Evolutionary conservation across 352 stramenopile genomes (phyloP).

Genomic region (Globisporangium abappressorium): DNA sequence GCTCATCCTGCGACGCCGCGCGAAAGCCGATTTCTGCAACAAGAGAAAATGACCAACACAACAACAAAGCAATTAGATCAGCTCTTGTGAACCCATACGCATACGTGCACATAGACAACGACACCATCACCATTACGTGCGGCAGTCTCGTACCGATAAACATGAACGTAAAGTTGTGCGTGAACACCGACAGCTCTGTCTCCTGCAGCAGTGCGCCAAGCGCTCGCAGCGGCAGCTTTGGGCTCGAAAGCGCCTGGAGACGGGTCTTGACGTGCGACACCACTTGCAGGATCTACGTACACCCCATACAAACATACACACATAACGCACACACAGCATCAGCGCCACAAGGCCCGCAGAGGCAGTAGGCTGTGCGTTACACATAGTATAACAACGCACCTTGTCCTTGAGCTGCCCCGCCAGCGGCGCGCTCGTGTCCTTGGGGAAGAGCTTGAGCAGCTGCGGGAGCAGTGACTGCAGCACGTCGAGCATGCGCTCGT

Average conservation of each 20-base stretch:
- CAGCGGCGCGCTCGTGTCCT: constrained; percentile 27
- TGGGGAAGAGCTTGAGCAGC: constrained; percentile 61
- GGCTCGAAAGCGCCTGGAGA: constrained; percentile 46
- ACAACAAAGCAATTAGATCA: background rate
- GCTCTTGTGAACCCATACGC: background rate
- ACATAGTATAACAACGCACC: constrained; percentile 23
- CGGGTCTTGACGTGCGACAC: constrained; percentile 72
- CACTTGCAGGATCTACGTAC: constrained; percentile 61
- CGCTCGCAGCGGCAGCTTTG: constrained; percentile 45
- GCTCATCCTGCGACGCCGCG: constrained; percentile 38
- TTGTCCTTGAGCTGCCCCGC: constrained; percentile 67
- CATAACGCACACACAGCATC: background rate
- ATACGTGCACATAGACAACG: background rate
- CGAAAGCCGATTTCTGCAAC: constrained; percentile 63
- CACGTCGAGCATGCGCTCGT: constrained; percentile 60
- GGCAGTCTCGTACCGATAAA: constrained; percentile 51
- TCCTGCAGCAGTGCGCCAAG: constrained; percentile 43
- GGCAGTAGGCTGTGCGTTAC: no score
- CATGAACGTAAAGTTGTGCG: constrained; percentile 66
- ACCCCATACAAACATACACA: background rate
- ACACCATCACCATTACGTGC: background rate
- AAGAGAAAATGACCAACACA: background rate
- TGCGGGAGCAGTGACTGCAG: constrained; percentile 65
- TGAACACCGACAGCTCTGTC: constrained; percentile 44
- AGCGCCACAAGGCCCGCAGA: background rate